Evolutionary conservation across 1,139 yeast species (phyloP), one percentile per base, ranked within the genome.

Genomic region (Yamadazyma triangularis): DNA sequence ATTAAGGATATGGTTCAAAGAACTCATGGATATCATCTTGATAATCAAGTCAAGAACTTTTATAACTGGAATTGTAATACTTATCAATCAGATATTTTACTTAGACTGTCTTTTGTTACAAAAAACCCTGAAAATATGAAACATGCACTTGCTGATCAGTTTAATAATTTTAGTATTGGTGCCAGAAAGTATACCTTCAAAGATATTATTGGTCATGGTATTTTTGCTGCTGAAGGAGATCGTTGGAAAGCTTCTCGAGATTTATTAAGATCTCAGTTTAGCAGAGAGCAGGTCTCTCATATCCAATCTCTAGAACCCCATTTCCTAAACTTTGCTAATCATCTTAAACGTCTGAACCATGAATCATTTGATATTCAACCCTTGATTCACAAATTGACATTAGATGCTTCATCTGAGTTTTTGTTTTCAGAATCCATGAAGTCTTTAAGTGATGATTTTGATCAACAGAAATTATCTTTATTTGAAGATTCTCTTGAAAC

Each of bases 181-280:
- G 48, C 53, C 21, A 66, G 81, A 39, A 64, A 70, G 42, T 49
- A 49, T 13, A 64, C 60, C 24, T 62, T 74, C 44, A 42, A 40
- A 30, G 71, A 77, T 4, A 49, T 73, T 23, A 56, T 75, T 33
- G 81, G 81, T 2, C 71, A 72, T 39, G 81, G 81, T 12, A 73
- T 76, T 36, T 76, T 76, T 56, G 73, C 80, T 2, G 59, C 73
- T 20, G 76, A 72, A 34, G 77, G 77, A n/a, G 67, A 58, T 15
- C 75, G 70, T 5, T 76, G 82, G 82, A 70, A 69, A 44, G 73
- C 71, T 43, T 65, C 78, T 11, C 58, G 80, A 32, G 68, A 73
- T 12, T 56, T 74, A 64, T 62, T 76, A 47, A 60, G 81, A 36
- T 81, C 82, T 1, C 79, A 74, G 48, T 76, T 76, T 48, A 63